Evolutionary conservation across 805 yeast genomes (phyloP), one percentile per base, ranked within the genome.

Genomic region (Lipomyces kockii): DNA sequence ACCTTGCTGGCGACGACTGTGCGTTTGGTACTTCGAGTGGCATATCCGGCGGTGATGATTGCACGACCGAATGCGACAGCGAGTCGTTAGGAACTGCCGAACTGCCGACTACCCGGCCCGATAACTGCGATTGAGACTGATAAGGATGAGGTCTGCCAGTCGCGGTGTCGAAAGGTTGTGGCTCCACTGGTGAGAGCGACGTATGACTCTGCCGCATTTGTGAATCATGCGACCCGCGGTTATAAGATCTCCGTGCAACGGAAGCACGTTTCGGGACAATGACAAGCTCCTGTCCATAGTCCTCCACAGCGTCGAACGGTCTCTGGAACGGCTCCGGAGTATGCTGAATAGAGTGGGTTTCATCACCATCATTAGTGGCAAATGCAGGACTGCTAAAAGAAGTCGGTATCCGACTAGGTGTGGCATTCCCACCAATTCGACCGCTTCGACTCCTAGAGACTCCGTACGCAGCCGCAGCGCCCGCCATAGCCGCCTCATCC

Each of bases 271-370:
- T 65, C 12, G 64, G 62, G 6, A 65, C 55, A 57, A n/a, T 49
- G 37, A 65, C 43, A n/a, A 34, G 54, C 34, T 56, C 61, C 11
- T 22, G 27, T 29, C 58, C 62, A 27, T 49, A 43, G 22, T 65
- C 62, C 35, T n/a, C 57, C 65, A 8, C 3, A 54, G 20, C 8
- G 12, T 57, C 57, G 12, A 55, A 56, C 55, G 61, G 60, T 22
- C 53, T n/a, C 29, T 62, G 62, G 20, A 62, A 58, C 29, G 66
- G 66, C 61, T 66, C 66, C 11, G 69, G 69, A 17, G 69, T 66
- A 17, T 25, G 63, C 49, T 66, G 69, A 22, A 66, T 62, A 17
- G 69, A 66, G 34, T 56, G 66, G 20, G 66, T 49, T 22, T 61
- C 64, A 5, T 6, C 62, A n/a, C 63, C 58, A 54, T 43, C 66